These are phyloP conservation scores for Torrubiella hemipterigena DNA, from an alignment of 2,329 filamentous ascomycete genomes.

Conservation along the genomic window DNA sequence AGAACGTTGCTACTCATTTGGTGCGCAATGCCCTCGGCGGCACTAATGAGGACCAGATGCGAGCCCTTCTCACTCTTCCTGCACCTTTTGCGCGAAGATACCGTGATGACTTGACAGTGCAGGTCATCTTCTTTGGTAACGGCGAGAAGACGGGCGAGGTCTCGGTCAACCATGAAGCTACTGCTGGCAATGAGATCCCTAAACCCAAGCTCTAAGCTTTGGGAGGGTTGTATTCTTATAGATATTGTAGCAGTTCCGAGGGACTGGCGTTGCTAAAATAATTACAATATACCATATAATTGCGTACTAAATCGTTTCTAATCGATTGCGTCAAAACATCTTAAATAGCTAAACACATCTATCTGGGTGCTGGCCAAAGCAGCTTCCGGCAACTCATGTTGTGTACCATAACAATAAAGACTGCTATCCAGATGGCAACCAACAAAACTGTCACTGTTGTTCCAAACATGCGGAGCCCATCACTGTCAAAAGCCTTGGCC, in stretches of 20 bases:
- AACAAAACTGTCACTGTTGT: slow-evolving; percentile 55
- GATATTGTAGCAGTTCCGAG: too few species aligned
- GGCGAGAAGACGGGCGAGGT: slow-evolving; percentile 66
- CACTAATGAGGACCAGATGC: slow-evolving; percentile 86
- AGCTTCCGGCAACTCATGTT: too few species aligned
- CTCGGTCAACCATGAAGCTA: slow-evolving; percentile 77
- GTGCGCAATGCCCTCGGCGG: slow-evolving; percentile 91
- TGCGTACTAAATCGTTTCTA: too few species aligned
- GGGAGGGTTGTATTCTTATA: too few species aligned
- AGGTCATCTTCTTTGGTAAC: slow-evolving; percentile 97
- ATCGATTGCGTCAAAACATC: too few species aligned
- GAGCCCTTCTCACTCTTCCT: slow-evolving; percentile 79
- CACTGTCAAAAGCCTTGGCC: slow-evolving; percentile 46
- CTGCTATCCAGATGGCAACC: slow-evolving; percentile 54
- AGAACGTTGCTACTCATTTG: slow-evolving; percentile 91
- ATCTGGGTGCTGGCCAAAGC: slow-evolving; percentile 65
- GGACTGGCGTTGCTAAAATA: too few species aligned
- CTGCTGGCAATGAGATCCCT: slow-evolving; percentile 34
- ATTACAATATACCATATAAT: too few species aligned
- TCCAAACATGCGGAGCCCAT: slow-evolving; percentile 52
- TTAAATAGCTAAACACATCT: not conserved
- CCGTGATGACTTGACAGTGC: slow-evolving; percentile 89
- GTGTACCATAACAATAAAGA: slow-evolving; percentile 58
- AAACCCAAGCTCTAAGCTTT: slow-evolving; percentile 30
- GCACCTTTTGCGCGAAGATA: slow-evolving; percentile 73